Evolutionary conservation across 1,284 basidiomycete genomes (phyloP).

Genomic region (Schizophyllum commune): DNA sequence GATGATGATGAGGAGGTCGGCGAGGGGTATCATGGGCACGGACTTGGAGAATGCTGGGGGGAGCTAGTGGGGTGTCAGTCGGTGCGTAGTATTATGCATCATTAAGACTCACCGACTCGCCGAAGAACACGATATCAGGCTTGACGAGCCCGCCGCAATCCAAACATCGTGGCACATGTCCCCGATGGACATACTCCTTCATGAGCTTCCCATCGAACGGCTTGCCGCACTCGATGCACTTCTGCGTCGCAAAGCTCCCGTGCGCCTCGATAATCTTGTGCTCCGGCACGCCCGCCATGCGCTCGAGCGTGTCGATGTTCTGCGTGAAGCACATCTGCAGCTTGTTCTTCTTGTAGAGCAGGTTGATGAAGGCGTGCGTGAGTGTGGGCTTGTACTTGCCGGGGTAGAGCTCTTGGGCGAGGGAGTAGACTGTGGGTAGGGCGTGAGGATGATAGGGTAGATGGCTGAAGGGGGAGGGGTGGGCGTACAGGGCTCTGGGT

Average conservation of each 20-base stretch:
- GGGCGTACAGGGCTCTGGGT: conserved; percentile 66
- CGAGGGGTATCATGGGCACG: conserved; percentile 42
- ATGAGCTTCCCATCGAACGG: conserved; percentile 65
- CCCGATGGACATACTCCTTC: conserved; percentile 46
- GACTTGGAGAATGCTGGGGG: conserved; percentile 48
- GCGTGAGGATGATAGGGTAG: neutral
- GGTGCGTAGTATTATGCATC: neutral
- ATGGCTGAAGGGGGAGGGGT: conserved; percentile 1
- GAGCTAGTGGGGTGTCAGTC: conserved; percentile 31
- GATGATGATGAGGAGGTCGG: conserved; percentile 86
- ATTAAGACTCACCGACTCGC: conserved; percentile 54
- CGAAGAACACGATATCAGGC: conserved; percentile 95
- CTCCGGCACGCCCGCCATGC: conserved; percentile 71
- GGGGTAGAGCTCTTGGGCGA: conserved; percentile 88
- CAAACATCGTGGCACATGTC: conserved; percentile 59
- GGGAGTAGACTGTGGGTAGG: conserved; percentile 58
- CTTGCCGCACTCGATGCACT: conserved; percentile 66
- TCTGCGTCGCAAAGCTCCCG: conserved; percentile 80
- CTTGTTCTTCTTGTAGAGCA: conserved; percentile 59
- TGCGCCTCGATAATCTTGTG: conserved; percentile 88
- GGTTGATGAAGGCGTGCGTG: conserved; percentile 85
- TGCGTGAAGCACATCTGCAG: conserved; percentile 81
- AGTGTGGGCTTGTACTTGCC: conserved; percentile 81
- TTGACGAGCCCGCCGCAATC: conserved; percentile 72
- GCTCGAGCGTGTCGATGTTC: conserved; percentile 91